Base-by-base conservation (phyloP, 176 grass and related monocot species). In the Musa itinerans region DNA sequence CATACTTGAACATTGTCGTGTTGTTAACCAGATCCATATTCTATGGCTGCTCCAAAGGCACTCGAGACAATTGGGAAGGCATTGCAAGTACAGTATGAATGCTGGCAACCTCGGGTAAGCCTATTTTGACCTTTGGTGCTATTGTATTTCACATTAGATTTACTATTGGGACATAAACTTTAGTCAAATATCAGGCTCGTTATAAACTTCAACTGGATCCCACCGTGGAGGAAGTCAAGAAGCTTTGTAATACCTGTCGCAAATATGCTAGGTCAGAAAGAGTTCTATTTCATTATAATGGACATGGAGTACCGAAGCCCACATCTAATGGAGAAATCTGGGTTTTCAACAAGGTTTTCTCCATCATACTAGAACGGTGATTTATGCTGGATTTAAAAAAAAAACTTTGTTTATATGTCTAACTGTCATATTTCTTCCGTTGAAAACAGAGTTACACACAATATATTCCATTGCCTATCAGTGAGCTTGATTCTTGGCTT, bases 221-320 rank as follows among this genome's bases (percentile, higher is more conserved):
- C 21, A 94, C 95, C 20, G 81, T 94, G 48, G 95, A 99, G 71
- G 95, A 99, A 78, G 86, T 99, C 24, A 99, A 99, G 83, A 99
- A 99, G 73, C 95, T 99, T 69, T 99, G 95, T 78, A 86, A 72
- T 71, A 92, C 91, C 53, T 99, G 91, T 81, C 90, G 91, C 61
- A 99, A 94, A 87, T 99, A 94, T 89, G 95, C 95, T 78, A 89
- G 66, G 86, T 87, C 95, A 80, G 95, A 99, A 76, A 93, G 95
- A 78, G 95, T 99, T 20, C 85, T 99, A 83, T 99, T 99, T 75
- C 95, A 99, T 83, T 99, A 99, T 53, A 99, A 99, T 83, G 95
- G 95, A 50, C 95, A 99, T 43, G 95, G 95, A 50, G 95, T 99
- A 67, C 95, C 91, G 80, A 99, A 89, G 54, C 95, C 95, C 65